Evolutionary conservation across 768 basidiomycete species (phyloP).

Genomic region (Pisolithus sp.): DNA sequence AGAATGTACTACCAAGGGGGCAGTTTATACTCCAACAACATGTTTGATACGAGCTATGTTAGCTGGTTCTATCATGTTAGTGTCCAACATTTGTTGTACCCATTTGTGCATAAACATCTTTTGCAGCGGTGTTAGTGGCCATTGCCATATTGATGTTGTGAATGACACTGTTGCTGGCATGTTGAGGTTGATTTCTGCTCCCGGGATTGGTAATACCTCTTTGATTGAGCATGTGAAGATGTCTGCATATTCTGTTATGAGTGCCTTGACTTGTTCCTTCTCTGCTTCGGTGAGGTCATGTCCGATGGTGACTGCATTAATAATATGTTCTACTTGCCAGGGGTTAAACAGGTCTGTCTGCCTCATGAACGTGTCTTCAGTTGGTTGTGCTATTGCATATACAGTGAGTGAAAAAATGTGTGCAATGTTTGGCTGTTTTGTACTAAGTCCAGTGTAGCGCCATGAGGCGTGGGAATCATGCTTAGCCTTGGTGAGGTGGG

Average conservation of each 20-base stretch:
- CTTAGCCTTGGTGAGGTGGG: no score
- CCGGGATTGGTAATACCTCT: constrained; percentile 28
- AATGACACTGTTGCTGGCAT: background rate
- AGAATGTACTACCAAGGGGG: no score
- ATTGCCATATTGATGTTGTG: background rate
- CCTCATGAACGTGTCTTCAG: background rate
- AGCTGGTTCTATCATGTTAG: no score
- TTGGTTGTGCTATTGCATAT: background rate
- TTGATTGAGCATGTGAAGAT: constrained; percentile 33
- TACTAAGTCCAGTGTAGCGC: no score
- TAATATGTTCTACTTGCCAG: constrained; percentile 12
- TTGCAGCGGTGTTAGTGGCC: background rate
- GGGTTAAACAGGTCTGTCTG: constrained; percentile 1
- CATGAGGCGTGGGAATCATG: no score
- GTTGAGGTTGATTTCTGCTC: background rate
- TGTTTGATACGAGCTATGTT: background rate
- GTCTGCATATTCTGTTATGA: constrained; percentile 31
- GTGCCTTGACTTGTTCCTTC: constrained; percentile 15
- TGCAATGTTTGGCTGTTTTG: no score
- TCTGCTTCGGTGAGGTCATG: constrained; percentile 19
- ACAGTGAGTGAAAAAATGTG: no score
- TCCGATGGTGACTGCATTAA: constrained; percentile 21
- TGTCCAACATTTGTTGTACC: background rate
- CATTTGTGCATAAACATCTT: background rate
- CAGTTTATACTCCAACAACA: no score